phyloP scores from a whole-genome alignment of 352 stramenopile species.

The Phytophthora syringae region DNA sequence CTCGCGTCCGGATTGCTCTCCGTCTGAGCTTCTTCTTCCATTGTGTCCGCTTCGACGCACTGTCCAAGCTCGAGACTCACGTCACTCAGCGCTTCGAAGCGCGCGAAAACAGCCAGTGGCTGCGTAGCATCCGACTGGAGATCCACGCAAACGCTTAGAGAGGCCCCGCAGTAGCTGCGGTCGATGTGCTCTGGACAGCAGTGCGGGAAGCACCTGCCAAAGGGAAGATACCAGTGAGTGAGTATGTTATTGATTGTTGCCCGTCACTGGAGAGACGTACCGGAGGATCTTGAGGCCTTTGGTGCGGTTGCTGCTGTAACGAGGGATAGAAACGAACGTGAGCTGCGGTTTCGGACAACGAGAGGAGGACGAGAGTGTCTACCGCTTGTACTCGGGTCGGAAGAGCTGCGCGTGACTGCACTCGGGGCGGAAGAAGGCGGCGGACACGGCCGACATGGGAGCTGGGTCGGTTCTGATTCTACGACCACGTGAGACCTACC shows the following conservation, averaged over 20 bases:
- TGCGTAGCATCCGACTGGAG: conserved; percentile 17
- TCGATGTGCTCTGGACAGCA: conserved; percentile 77
- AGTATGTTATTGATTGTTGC: no score
- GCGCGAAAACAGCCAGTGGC: conserved; percentile 37
- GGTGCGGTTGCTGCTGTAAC: no score
- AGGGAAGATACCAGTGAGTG: no score
- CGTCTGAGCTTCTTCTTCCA: conserved; percentile 46
- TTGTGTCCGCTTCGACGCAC: conserved; percentile 48
- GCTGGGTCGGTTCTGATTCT: no score
- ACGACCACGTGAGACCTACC: no score
- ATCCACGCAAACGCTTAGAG: conserved; percentile 54
- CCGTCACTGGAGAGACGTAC: no score
- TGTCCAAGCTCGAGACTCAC: conserved; percentile 50
- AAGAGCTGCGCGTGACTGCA: conserved; percentile 61
- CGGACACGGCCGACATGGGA: no score
- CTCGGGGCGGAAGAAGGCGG: conserved; percentile 62
- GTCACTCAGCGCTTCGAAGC: conserved; percentile 47
- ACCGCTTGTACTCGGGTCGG: not conserved
- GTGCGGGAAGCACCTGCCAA: conserved; percentile 65
- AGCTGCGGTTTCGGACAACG: not conserved
- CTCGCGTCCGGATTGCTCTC: conserved; percentile 60
- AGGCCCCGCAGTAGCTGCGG: conserved; percentile 74
- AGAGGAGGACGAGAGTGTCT: no score
- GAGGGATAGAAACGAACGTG: no score
- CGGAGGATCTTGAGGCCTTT: no score